phyloP scores from a whole-genome alignment of 1,284 basidiomycete species.

The Amylostereum chailletii region DNA sequence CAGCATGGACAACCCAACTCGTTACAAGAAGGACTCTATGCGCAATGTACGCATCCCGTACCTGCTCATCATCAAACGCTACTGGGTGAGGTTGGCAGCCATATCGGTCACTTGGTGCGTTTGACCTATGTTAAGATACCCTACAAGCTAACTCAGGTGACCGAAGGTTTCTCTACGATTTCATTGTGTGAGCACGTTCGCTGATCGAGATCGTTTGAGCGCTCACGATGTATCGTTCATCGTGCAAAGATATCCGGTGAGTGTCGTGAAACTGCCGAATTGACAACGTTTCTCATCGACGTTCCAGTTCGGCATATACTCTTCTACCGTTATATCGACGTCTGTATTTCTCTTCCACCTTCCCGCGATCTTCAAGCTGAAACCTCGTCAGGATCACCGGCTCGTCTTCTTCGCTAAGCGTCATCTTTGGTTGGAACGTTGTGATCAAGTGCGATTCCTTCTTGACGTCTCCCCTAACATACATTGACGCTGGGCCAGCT shows the following conservation, averaged over 20 bases:
- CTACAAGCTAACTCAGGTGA: conserved; percentile 9
- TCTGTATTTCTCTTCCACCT: conserved; percentile 26
- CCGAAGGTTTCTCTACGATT: conserved; percentile 76
- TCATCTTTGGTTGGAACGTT: conserved; percentile 70
- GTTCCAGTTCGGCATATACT: conserved; percentile 73
- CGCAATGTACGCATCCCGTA: conserved; percentile 70
- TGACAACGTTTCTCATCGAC: background rate
- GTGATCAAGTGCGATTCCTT: conserved; percentile 56
- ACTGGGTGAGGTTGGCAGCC: conserved; percentile 63
- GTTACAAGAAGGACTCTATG: conserved; percentile 72
- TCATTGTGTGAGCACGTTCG: conserved; percentile 47
- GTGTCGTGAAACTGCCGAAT: conserved; percentile 14
- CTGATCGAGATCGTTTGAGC: background rate
- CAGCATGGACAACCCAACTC: conserved; percentile 73
- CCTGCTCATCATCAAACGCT: conserved; percentile 70
- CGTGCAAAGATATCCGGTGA: conserved; percentile 45
- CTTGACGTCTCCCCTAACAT: background rate
- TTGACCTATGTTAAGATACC: background rate
- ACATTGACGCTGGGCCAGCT: conserved; percentile 26
- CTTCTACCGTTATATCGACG: conserved; percentile 64
- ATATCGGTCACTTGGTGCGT: conserved; percentile 65
- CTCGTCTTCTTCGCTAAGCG: conserved; percentile 33
- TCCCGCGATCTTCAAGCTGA: background rate
- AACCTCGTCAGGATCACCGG: conserved; percentile 46
- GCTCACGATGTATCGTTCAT: background rate